phyloP scores from a whole-genome alignment of 1,284 basidiomycete genomes.

The Melampsora larici-populina region DNA sequence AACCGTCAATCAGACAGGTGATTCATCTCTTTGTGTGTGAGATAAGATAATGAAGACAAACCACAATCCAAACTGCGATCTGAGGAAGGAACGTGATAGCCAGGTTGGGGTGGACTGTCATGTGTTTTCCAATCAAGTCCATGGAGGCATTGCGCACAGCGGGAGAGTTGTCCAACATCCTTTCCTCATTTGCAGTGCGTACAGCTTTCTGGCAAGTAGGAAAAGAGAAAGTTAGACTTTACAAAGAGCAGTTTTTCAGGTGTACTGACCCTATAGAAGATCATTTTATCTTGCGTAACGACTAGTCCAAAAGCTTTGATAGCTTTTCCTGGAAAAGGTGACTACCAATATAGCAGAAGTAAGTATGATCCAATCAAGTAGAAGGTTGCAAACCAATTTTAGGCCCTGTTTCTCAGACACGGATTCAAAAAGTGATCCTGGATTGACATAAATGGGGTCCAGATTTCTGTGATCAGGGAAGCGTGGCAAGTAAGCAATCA shows the following conservation, averaged over 20 bases:
- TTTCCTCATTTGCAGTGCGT: conserved; percentile 68
- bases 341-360: conserved; percentile 27
- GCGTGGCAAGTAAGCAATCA: not conserved
- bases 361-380: conserved; percentile 32
- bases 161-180: conserved; percentile 82
- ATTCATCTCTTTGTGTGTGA: not conserved
- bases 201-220: conserved; percentile 19
- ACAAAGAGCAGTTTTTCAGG: not conserved
- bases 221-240: not conserved
- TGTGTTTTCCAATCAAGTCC: conserved; percentile 89
- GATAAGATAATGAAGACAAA: too few species aligned
- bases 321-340: conserved; percentile 40
- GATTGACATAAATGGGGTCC: not conserved
- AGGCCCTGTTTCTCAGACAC: conserved; percentile 39
- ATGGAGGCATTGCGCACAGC: conserved; percentile 93
- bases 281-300: conserved; percentile 35
- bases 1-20: not conserved
- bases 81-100: too few species aligned
- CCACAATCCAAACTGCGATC: too few species aligned
- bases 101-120: conserved; percentile 78
- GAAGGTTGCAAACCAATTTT: conserved; percentile 23
- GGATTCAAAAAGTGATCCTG: conserved; percentile 10
- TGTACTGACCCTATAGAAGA: conserved; percentile 30
- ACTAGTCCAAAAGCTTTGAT: conserved; percentile 41
- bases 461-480: conserved; percentile 1